phyloP scores from a whole-genome alignment of 1,284 basidiomycete species.

The Leccinum discolor region DNA sequence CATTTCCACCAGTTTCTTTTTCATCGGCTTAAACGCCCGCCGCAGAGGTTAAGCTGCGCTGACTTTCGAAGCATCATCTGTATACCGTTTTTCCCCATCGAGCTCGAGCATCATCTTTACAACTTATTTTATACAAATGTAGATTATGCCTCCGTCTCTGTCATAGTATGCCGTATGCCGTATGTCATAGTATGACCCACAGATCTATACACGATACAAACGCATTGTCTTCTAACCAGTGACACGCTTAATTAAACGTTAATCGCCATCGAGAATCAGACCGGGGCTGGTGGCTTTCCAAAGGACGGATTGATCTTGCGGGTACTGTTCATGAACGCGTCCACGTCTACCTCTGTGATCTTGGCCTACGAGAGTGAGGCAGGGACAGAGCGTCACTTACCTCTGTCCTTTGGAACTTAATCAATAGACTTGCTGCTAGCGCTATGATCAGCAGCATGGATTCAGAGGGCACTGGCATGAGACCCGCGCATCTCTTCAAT shows the following conservation, averaged over 20 bases:
- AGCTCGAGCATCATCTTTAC: background rate
- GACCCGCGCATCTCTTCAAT: too few species aligned
- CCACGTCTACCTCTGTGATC: constrained; percentile 80
- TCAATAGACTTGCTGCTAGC: too few species aligned
- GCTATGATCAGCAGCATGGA: too few species aligned
- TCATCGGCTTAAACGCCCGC: background rate
- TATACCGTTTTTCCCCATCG: background rate
- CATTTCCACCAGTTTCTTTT: background rate
- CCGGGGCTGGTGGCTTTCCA: constrained; percentile 24
- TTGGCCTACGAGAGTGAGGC: constrained; percentile 39
- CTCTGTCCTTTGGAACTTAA: too few species aligned
- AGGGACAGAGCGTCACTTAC: too few species aligned
- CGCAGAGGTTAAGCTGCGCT: constrained; percentile 6
- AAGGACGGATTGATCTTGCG: constrained; percentile 74
- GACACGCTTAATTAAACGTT: background rate
- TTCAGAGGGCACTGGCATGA: too few species aligned
- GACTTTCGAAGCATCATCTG: constrained; percentile 6
- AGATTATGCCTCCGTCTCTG: constrained; percentile 2
- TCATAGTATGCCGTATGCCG: background rate
- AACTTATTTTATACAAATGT: constrained; percentile 5
- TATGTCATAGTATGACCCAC: background rate
- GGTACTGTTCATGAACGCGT: constrained; percentile 82
- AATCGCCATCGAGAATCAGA: background rate
- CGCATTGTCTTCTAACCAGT: constrained; percentile 2
- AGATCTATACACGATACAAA: constrained; percentile 2